A percentile compares a stretch with the other conserved stretches of the same genome.
Conservation (phyloP, 192 early-diverging fungal species). For the Umbelopsis sp. region DNA sequence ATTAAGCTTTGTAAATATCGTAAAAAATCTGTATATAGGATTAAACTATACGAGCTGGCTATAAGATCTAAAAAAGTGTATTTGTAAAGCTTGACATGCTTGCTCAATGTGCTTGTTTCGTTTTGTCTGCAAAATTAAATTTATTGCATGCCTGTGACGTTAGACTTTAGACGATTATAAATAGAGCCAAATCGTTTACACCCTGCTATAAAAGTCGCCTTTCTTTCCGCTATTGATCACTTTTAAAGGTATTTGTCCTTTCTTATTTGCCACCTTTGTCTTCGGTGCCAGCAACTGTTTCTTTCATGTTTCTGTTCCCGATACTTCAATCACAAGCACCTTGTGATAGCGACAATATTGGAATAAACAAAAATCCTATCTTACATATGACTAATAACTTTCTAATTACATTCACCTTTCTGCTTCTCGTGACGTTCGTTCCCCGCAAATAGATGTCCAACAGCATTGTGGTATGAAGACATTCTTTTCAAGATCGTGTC, state of each 20-base stretch:
- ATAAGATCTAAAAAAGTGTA: too few species aligned
- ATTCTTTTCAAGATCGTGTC: neutral
- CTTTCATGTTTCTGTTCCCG: neutral
- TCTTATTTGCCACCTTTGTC: neutral
- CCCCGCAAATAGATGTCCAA: conserved; percentile 5
- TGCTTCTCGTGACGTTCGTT: neutral
- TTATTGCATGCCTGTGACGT: neutral
- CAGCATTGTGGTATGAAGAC: conserved; percentile 11
- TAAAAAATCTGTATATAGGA: too few species aligned
- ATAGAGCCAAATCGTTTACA: neutral
- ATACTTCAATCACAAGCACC: neutral
- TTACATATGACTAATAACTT: neutral
- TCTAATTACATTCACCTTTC: neutral
- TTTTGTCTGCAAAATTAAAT: neutral
- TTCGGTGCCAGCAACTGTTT: neutral
- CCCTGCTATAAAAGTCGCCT: conserved; percentile 15
- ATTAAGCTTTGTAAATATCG: too few species aligned
- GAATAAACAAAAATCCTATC: neutral
- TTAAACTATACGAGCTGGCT: neutral
- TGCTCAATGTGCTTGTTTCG: too few species aligned
- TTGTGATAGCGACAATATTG: neutral
- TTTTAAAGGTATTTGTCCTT: conserved; percentile 4
- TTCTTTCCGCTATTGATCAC: conserved; percentile 20
- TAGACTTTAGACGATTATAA: neutral
- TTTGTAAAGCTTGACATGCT: too few species aligned